phyloP scores from a whole-genome alignment of 2,329 filamentous ascomycete genomes.

The Neonectria ditissima region DNA sequence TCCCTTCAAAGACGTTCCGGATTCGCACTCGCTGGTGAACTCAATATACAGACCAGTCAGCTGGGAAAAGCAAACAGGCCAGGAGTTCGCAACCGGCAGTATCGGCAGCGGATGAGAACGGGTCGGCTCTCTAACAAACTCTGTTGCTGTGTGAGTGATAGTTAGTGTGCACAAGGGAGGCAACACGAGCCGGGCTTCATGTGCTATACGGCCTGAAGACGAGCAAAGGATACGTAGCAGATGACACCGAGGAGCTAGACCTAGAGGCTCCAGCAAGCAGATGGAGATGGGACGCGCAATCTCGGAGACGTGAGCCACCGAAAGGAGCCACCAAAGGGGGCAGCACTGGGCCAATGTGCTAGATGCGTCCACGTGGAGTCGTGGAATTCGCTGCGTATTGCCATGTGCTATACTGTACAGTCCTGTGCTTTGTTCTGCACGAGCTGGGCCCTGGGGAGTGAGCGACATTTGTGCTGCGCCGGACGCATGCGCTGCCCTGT shows the following conservation, averaged over 20 bases:
- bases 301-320: constrained; percentile 34
- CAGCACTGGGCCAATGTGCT: constrained; percentile 16
- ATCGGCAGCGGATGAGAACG: constrained; percentile 2
- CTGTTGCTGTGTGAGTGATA: not conserved
- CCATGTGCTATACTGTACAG: constrained; percentile 17
- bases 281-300: constrained; percentile 31
- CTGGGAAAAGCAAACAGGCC: constrained; percentile 5
- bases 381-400: constrained; percentile 40
- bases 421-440: not conserved
- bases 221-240: not conserved
- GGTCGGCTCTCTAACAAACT: not conserved
- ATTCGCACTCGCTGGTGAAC: not conserved
- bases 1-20: not conserved
- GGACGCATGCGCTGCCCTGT: constrained; percentile 7
- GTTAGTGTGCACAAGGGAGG: not conserved
- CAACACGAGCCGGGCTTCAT: constrained; percentile 7
- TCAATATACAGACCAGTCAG: not conserved
- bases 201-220: not conserved
- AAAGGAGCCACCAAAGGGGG: constrained; percentile 7
- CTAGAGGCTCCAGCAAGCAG: not conserved
- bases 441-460: not conserved
- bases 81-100: not conserved
- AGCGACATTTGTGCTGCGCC: constrained; percentile 20
- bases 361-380: constrained; percentile 42
- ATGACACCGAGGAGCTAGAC: not conserved